Percentiles rank a stretch among this genome's conserved stretches.
These are phyloP conservation scores for Coemansia sp. DNA, from an alignment of 192 early-diverging fungal species.

Conservation along the genomic window DNA sequence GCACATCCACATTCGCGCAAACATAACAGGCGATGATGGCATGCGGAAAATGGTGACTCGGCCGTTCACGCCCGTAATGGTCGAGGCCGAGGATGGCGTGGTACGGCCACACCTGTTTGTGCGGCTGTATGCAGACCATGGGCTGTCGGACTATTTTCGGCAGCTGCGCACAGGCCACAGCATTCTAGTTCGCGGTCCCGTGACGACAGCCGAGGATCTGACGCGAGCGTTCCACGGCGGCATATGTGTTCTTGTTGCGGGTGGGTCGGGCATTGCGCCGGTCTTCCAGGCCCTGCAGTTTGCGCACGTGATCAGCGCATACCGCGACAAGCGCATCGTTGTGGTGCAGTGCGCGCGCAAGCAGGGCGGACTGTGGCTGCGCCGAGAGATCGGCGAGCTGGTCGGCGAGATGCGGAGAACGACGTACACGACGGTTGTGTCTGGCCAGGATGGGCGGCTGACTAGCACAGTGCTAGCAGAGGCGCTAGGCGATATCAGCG, in stretches of 20 bases:
- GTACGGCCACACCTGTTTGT: slow-evolving; percentile 40
- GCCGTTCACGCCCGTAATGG: slow-evolving; percentile 46
- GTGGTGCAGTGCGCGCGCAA: slow-evolving; percentile 30
- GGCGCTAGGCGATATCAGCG: not conserved
- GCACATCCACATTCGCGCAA: slow-evolving; percentile 37
- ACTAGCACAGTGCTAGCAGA: not conserved
- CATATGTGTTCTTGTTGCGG: slow-evolving; percentile 24
- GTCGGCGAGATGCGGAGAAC: slow-evolving; percentile 14
- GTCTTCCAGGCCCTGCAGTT: slow-evolving; percentile 42
- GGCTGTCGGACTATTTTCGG: slow-evolving; percentile 12
- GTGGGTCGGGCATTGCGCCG: slow-evolving; percentile 45
- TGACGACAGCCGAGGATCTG: slow-evolving; percentile 22
- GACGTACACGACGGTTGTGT: slow-evolving; percentile 9
- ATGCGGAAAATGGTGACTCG: slow-evolving; percentile 1
- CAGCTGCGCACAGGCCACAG: not conserved
- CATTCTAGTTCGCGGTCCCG: slow-evolving; percentile 26
- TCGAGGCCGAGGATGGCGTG: slow-evolving; percentile 24
- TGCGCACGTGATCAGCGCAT: slow-evolving; percentile 23
- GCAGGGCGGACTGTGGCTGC: slow-evolving; percentile 23
- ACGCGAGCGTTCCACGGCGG: slow-evolving; percentile 9
- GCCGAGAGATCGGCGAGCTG: not conserved
- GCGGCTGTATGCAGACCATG: slow-evolving; percentile 23
- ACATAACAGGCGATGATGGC: not conserved
- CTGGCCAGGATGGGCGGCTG: not conserved
- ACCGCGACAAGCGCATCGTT: slow-evolving; percentile 17